Conservation (phyloP, 805 yeast species). For the Candida maesae region DNA sequence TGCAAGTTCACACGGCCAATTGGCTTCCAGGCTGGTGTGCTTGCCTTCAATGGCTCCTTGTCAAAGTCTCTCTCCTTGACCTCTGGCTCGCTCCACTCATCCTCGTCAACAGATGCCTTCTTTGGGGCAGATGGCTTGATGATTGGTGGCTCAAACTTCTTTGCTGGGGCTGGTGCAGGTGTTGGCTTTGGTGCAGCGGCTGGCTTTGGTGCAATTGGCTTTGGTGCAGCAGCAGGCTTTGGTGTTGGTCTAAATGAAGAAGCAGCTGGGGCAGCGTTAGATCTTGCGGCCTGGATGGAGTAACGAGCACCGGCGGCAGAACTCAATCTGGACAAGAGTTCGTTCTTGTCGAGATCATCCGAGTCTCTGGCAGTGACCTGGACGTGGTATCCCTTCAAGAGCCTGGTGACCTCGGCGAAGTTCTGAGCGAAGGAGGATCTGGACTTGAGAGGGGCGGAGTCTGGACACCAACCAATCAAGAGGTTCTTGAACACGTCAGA, state of each 20-base stretch:
- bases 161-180: slow-evolving; percentile 13
- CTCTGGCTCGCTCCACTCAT: slow-evolving; percentile 42
- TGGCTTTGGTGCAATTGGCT: slow-evolving; percentile 22
- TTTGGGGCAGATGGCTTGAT: slow-evolving; percentile 21
- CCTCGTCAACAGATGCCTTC: slow-evolving; percentile 28
- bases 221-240: slow-evolving; percentile 21
- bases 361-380: slow-evolving; percentile 95
- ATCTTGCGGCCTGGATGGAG: slow-evolving; percentile 50
- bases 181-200: slow-evolving; percentile 18
- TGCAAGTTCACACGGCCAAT: slow-evolving; percentile 55
- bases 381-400: slow-evolving; percentile 83
- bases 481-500: slow-evolving; percentile 83
- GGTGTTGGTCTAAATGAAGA: slow-evolving; percentile 29
- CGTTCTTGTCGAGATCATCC: slow-evolving; percentile 81
- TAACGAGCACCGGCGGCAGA: slow-evolving; percentile 97
- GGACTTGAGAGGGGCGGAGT: slow-evolving; percentile 79
- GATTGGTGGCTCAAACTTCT: slow-evolving; percentile 20
- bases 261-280: slow-evolving; percentile 29
- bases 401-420: slow-evolving; percentile 68
- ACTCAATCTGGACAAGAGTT: slow-evolving; percentile 69
- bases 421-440: slow-evolving; percentile 74
- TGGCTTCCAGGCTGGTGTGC: slow-evolving; percentile 52
- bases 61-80: slow-evolving; percentile 46
- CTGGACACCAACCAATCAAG: slow-evolving; percentile 96
- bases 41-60: slow-evolving; percentile 40